Base-by-base conservation (phyloP, 73 alveolate species). In the Loxodes magnus region DNA sequence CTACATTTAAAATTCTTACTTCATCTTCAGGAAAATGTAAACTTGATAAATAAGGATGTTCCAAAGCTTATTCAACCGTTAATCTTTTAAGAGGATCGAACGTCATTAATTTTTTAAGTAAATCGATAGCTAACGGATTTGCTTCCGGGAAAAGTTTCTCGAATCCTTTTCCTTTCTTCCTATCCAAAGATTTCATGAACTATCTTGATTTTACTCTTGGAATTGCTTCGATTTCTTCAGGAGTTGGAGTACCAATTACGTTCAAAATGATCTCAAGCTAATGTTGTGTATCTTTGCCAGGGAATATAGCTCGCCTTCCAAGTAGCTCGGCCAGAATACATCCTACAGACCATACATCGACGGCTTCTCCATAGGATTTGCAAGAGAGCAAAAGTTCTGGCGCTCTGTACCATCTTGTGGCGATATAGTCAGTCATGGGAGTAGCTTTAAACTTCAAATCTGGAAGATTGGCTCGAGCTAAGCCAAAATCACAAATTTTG, bases 351-450 rank as follows among this genome's bases (percentile, higher is more conserved):
- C 97, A 87, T 5, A 87, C 70, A 55, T 87, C 97, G 35, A 83
- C 77, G 0, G 93, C 90, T 58, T 82, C 71, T 1, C 82, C 70
- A 43, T 87, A 83, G 51, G 74, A 85, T 24, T 75, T 73, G n/a
- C 93, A 82, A 36, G 80, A 56, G 21, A 91, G 71, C 51, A 91
- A 74, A n/a, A 84, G 80, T 66, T 91, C 98, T 2, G 98, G 98
- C 3, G 98, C 98, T 22, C 98, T 36, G 60, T 91, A 91, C 82
- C 94, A 87, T 56, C 98, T 71, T 26, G 94, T 84, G 24, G 82
- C 96, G 33, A 83, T 92, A 55, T 88, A 82, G 41, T 71, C 79
- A 15, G 95, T 82, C 48, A 77, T 30, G 10, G 60, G 71, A 17
- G 68, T 67, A 1, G 81, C 71, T 38, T 75, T 62, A 12, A 39